Base-by-base conservation (phyloP, 2,329 filamentous ascomycete genomes). In the Dothideomycetes sp. region DNA sequence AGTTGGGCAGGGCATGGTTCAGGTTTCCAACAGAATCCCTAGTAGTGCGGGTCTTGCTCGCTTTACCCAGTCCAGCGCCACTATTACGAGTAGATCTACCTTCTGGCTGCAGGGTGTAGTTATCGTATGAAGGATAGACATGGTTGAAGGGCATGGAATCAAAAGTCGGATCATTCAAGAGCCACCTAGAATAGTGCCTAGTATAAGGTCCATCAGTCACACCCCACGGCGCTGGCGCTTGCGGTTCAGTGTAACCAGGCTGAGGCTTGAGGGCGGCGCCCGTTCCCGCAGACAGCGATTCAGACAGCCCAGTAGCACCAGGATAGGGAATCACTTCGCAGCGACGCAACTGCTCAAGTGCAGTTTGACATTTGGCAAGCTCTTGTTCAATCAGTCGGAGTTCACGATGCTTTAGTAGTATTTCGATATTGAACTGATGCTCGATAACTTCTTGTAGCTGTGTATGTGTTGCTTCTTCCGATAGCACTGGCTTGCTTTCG, bases 371-470 rank as follows among this genome's bases (percentile, higher is more conserved):
- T 67, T 95, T 96, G 49, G 86, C 89, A 49, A 96, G 74, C 65
- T 96, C 91, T 64, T 94, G 87, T 58, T 96, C 86, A 61, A 96
- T 94, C 51, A 94, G 71, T 43, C 88, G 84, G 45, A 96, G 67
- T 67, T 98, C 91, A 55, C 91, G 80, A 63, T 98, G 91, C 70
- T 95, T 96, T 59, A 93, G 68, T 48, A 96, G 67, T 39, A 96
- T 88, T 66, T 95, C 88, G 50, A 91, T 76, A 55, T 87, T 84
- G 61, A 96, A 82, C 63, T 95, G 84, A 47, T 86, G 79, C 57
- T 87, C 81, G 57, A 96, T 82, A 24, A 74, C 73, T 52, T 88
- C 80, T 56, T 77, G 77, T 48, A 82, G 73, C 44, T 66, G 68
- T 25, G 60, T 79, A 65, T 51, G 44, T 12, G 15, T 28, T 7